Evolutionary conservation across 441 rosid genomes (phyloP).

Genomic region (Corymbia calophylla): DNA sequence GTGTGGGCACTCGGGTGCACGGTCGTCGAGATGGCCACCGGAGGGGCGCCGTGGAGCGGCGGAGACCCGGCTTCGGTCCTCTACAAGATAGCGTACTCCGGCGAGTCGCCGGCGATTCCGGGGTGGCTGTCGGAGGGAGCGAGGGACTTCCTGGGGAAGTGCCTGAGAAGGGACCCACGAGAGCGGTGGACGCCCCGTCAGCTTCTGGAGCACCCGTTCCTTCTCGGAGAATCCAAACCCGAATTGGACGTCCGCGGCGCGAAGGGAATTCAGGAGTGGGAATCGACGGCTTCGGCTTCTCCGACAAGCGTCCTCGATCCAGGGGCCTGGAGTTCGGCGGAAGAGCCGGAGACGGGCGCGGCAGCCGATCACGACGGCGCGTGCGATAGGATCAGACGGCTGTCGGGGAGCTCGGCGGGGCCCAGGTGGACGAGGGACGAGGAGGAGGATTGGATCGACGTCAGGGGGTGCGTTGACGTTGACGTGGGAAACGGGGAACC

Average conservation of each 20-base stretch:
- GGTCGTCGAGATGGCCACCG: slow-evolving; percentile 65
- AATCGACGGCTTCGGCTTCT: neutral
- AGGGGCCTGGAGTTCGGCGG: neutral
- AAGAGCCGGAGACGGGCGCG: neutral
- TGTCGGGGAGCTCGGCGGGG: neutral
- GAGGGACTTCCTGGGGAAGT: slow-evolving; percentile 7
- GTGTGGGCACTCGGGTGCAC: slow-evolving; percentile 74
- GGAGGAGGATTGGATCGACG: neutral
- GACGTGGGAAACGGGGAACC: neutral
- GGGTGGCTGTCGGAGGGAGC: neutral
- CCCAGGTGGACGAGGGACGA: neutral
- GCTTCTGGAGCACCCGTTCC: neutral
- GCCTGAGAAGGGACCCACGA: slow-evolving; percentile 1
- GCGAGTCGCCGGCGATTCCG: neutral
- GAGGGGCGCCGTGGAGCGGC: slow-evolving; percentile 14
- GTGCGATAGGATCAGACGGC: neutral
- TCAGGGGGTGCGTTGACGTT: neutral
- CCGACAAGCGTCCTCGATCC: slow-evolving; percentile 9
- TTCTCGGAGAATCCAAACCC: neutral
- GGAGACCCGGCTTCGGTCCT: neutral
- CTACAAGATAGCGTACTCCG: slow-evolving; percentile 7
- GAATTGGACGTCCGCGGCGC: neutral
- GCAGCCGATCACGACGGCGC: neutral
- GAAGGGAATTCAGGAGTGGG: neutral
- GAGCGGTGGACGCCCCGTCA: slow-evolving; percentile 4